Percentiles rank a stretch among this genome's conserved stretches.
Conservation (phyloP, 1,284 basidiomycete genomes). For the Mycosarcoma maydis region DNA sequence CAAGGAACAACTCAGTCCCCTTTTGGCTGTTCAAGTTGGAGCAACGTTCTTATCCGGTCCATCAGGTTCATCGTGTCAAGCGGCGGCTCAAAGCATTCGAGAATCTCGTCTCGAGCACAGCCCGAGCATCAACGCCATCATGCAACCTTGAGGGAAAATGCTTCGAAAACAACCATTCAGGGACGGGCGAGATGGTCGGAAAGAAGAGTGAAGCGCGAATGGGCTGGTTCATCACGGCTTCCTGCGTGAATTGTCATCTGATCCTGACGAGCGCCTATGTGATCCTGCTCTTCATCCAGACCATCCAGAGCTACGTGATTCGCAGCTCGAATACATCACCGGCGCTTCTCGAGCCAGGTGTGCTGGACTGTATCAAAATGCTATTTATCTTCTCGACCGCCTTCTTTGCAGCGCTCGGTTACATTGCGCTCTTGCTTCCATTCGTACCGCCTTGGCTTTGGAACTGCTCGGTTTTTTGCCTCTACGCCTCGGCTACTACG, state of each 20-base stretch:
- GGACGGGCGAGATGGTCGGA: not conserved
- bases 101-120: too few species aligned
- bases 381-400: constrained; percentile 20
- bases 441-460: constrained; percentile 19
- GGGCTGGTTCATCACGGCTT: constrained; percentile 29
- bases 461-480: constrained; percentile 9
- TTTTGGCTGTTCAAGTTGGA: constrained; percentile 32
- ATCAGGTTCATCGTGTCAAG: not conserved
- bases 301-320: not conserved
- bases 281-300: constrained; percentile 9
- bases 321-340: not conserved
- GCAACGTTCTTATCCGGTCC: constrained; percentile 3
- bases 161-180: too few species aligned
- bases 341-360: constrained; percentile 4
- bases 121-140: not conserved
- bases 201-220: constrained; percentile 4
- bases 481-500: not conserved
- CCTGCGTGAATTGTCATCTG: constrained; percentile 34
- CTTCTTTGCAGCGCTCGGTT: constrained; percentile 29
- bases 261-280: constrained; percentile 16
- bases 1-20: constrained; percentile 6
- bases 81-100: not conserved
- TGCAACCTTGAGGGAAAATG: not conserved
- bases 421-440: constrained; percentile 33
- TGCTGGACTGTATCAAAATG: constrained; percentile 13